Percentiles rank a stretch among this genome's conserved stretches.
Evolutionary conservation across 1,284 basidiomycete genomes (phyloP).

Genomic region (Apiotrichum brassicae): DNA sequence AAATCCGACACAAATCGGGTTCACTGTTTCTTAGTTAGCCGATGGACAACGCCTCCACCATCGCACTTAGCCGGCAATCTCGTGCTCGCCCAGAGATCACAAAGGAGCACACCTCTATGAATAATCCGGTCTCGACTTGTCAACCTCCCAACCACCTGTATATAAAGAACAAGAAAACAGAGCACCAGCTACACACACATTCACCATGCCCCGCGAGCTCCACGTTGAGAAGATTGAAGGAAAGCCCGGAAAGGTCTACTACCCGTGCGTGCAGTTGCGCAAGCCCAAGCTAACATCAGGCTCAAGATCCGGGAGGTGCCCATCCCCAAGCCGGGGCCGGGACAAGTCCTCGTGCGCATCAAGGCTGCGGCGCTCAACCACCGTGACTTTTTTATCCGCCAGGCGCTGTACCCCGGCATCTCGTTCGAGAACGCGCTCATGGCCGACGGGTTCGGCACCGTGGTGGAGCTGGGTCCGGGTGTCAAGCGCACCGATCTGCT

Average conservation of each 20-base stretch:
- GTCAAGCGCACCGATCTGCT: constrained; percentile 2
- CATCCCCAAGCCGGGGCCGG: constrained; percentile 8
- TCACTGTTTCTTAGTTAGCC: too few species aligned
- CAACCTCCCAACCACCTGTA: too few species aligned
- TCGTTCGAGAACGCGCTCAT: constrained; percentile 10
- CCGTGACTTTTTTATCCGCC: constrained; percentile 20
- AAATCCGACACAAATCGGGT: too few species aligned
- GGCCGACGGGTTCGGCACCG: constrained; percentile 11
- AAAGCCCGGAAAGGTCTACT: constrained; percentile 19
- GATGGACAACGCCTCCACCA: too few species aligned
- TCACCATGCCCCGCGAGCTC: constrained; percentile 11
- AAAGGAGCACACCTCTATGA: too few species aligned
- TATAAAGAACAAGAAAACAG: too few species aligned
- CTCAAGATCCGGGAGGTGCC: constrained; percentile 11
- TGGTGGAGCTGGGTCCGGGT: constrained; percentile 5
- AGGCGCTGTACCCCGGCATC: constrained; percentile 15
- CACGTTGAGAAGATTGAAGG: constrained; percentile 13
- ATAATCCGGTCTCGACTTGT: too few species aligned
- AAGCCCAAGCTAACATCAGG: constrained; percentile 5
- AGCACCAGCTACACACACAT: too few species aligned
- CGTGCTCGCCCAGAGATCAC: too few species aligned
- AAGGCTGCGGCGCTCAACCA: constrained; percentile 19
- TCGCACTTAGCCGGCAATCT: too few species aligned
- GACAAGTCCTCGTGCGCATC: constrained; percentile 7
- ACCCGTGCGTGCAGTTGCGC: constrained; percentile 9